Evolutionary conservation across 768 basidiomycete species (phyloP).

Genomic region (Mrakia gelida): DNA sequence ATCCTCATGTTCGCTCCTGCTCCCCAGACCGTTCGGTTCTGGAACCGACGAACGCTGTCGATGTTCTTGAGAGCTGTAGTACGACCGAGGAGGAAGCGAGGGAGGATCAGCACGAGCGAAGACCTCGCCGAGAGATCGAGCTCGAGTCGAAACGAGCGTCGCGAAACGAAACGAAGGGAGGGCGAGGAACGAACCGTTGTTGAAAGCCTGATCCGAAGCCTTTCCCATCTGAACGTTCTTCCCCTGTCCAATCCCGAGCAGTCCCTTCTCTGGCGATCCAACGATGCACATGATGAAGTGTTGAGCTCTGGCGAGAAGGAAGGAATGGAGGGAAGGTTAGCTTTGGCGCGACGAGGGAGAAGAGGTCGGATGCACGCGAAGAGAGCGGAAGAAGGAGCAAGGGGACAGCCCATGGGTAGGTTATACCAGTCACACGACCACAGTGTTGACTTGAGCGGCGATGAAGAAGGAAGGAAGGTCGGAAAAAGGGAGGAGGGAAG

Average conservation of each 20-base stretch:
- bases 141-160: neutral
- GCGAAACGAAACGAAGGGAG: neutral
- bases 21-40: slow-evolving; percentile 90
- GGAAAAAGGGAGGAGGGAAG: neutral
- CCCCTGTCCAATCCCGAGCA: slow-evolving; percentile 44
- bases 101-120: neutral
- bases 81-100: neutral
- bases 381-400: neutral
- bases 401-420: too few species aligned
- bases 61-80: slow-evolving; percentile 72
- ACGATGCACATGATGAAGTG: slow-evolving; percentile 41
- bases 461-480: neutral
- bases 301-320: slow-evolving; percentile 33
- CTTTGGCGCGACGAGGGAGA: neutral
- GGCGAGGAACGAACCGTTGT: neutral
- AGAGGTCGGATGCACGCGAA: neutral
- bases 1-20: slow-evolving; percentile 57
- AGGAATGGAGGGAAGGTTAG: neutral
- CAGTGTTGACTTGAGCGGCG: neutral
- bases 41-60: slow-evolving; percentile 92
- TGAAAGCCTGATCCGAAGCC: slow-evolving; percentile 20
- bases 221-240: slow-evolving; percentile 33
- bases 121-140: neutral
- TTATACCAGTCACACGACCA: too few species aligned
- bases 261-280: slow-evolving; percentile 42